These are phyloP conservation scores for Colletotrichum endophyticum DNA, from an alignment of 2,329 filamentous ascomycete species.

Conservation along the genomic window DNA sequence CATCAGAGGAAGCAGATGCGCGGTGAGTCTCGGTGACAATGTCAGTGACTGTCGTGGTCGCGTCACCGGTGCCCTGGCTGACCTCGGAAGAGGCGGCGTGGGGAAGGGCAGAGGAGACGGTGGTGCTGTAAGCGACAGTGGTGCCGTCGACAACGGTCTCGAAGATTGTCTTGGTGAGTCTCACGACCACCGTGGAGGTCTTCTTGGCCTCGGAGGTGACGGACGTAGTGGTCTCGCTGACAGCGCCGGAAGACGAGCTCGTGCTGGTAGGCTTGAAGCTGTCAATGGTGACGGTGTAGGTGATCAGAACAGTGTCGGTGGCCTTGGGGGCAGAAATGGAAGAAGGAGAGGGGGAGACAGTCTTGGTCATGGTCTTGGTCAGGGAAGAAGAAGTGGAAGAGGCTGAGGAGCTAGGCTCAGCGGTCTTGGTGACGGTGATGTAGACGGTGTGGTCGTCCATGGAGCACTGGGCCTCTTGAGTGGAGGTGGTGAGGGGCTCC, in stretches of 20 bases:
- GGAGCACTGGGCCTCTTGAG: background rate
- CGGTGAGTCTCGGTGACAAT: background rate
- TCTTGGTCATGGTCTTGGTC: background rate
- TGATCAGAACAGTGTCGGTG: conserved; percentile 7
- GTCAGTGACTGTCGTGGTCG: background rate
- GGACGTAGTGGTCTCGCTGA: background rate
- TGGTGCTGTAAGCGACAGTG: conserved; percentile 8
- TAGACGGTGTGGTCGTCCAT: conserved; percentile 9
- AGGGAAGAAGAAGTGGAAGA: background rate
- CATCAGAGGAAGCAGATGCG: background rate
- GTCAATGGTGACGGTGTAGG: conserved; percentile 15
- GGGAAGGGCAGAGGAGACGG: conserved; percentile 4
- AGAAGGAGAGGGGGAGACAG: background rate
- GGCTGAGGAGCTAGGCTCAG: background rate
- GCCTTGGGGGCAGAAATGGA: background rate
- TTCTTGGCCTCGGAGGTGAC: background rate
- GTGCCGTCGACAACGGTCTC: conserved; percentile 3
- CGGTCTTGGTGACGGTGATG: conserved; percentile 19
- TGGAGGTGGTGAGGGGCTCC: background rate
- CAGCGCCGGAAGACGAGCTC: background rate
- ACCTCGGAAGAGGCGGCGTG: background rate
- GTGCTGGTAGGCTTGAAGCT: background rate
- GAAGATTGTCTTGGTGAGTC: conserved; percentile 8
- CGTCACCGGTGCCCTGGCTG: background rate
- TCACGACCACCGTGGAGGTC: conserved; percentile 2